Evolutionary conservation across 139 green algal genomes (phyloP).

Genomic region (Chlamydomonas schloesseri): DNA sequence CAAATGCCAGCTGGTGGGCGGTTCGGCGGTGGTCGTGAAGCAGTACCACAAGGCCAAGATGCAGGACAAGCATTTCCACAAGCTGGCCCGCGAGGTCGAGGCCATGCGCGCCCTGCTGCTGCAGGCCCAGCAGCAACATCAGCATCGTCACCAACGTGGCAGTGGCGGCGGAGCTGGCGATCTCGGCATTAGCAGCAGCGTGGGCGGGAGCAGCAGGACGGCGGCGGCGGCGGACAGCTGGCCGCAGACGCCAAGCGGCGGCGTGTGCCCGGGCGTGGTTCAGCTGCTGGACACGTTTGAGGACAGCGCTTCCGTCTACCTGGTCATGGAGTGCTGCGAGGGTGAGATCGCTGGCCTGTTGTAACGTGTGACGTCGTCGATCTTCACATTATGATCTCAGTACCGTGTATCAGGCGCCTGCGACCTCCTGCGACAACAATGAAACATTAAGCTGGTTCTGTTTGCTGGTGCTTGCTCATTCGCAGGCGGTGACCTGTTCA

Average conservation of each 20-base stretch:
- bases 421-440: too few relatives aligned
- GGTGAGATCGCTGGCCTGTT: neutral
- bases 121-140: too few relatives aligned
- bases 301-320: slow-evolving; percentile 67
- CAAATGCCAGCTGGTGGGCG: slow-evolving; percentile 61
- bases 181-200: too few relatives aligned
- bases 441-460: too few relatives aligned
- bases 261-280: neutral
- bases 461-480: neutral
- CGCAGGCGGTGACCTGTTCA: slow-evolving; percentile 86
- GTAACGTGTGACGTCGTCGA: too few relatives aligned
- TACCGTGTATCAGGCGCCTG: too few relatives aligned
- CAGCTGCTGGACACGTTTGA: slow-evolving; percentile 29
- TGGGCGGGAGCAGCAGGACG: too few relatives aligned
- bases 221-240: too few relatives aligned
- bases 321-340: slow-evolving; percentile 86
- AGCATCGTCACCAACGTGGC: too few relatives aligned
- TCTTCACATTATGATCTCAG: too few relatives aligned
- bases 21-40: slow-evolving; percentile 81
- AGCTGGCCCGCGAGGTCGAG: slow-evolving; percentile 71
- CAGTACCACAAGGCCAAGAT: slow-evolving; percentile 84
- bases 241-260: neutral
- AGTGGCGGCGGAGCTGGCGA: neutral
- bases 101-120: slow-evolving; percentile 43
- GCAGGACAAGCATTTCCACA: slow-evolving; percentile 75